Base-by-base conservation (phyloP, 148 eudicot species). In the Nepenthes gracilis region DNA sequence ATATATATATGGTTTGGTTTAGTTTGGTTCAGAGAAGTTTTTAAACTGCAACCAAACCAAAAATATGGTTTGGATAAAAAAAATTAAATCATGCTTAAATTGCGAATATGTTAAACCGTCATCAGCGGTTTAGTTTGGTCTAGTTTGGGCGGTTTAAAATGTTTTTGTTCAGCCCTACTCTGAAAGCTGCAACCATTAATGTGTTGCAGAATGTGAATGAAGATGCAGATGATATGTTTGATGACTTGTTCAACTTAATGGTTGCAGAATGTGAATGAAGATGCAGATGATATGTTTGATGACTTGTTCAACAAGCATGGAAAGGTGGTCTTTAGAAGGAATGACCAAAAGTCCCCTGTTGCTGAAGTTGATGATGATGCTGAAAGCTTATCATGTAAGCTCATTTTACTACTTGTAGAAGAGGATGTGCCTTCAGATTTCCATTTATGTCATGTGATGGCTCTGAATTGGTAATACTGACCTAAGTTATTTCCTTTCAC, bases 321-420 rank as follows among this genome's bases (percentile, higher is more conserved):
- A 49, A 86, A 94, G 77, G 99, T 89, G 60, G 92, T 89, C 7
- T 86, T 53, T 64, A 79, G 54, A 40, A 81, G 86, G 47, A 77
- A 72, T n/a, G 95, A 94, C 67, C 87, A 86, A 72, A 86, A 80
- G 59, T 58, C 90, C 59, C 64, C 78, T 45, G 77, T 36, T 62
- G 86, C 85, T 63, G 99, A 86, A 72, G 77, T 83, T 66, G 97
- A 86, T 61, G 97, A 94, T 73, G 99, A 94, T 76, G 99, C 95
- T 63, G 87, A 89, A 83, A 77, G 97, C 78, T 81, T 94, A 79
- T 70, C 95, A 35, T 94, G 99, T 94, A 78, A 84, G 92, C 65
- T 33, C 64, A 54, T 72, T 64, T 66, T 55, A 66, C 73, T 5
- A 43, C 38, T 35, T 47, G 13, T 55, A 12, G 2, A 52, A 52